Percentiles rank a stretch among this genome's conserved stretches.
Evolutionary conservation across 2,329 filamentous ascomycete species (phyloP).

Genomic region (Ophiostoma populinum): DNA sequence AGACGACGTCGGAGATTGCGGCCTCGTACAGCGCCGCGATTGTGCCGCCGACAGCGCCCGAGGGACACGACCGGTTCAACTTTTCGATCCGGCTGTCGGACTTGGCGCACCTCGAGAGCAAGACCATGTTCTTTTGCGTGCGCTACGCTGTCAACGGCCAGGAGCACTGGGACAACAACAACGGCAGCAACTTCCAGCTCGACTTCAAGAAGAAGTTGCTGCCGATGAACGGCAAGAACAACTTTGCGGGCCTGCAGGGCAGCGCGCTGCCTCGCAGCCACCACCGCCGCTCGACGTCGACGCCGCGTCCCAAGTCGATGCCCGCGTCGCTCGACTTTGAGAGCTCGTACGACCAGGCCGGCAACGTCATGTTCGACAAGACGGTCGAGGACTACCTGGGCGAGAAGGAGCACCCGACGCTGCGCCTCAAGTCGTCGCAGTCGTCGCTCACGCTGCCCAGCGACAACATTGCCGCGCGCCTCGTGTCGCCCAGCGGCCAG

Average conservation of each 20-base stretch:
- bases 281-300: conserved; percentile 30
- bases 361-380: conserved; percentile 40
- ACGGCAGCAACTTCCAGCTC: conserved; percentile 72
- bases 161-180: conserved; percentile 95
- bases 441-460: conserved; percentile 46
- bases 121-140: conserved; percentile 84
- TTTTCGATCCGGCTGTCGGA: conserved; percentile 91
- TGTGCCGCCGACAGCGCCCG: conserved; percentile 40
- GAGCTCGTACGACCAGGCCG: no score
- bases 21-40: conserved; percentile 79
- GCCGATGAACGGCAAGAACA: conserved; percentile 41
- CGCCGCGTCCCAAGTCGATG: conserved; percentile 36
- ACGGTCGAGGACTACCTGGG: conserved; percentile 45
- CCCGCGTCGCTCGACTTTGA: conserved; percentile 51
- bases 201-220: conserved; percentile 74
- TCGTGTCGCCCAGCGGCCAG: conserved; percentile 43
- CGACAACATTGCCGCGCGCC: conserved; percentile 36
- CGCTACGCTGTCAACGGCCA: conserved; percentile 70
- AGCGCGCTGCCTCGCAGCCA: conserved; percentile 46
- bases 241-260: conserved; percentile 12
- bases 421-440: conserved; percentile 55
- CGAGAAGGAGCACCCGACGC: conserved; percentile 35
- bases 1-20: conserved; percentile 84
- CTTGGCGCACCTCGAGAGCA: conserved; percentile 75
- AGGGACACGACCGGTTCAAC: conserved; percentile 71